Base-by-base conservation (phyloP, 225 moss, liverwort and hornwort species). In the Rhytidiadelphus loreus region DNA sequence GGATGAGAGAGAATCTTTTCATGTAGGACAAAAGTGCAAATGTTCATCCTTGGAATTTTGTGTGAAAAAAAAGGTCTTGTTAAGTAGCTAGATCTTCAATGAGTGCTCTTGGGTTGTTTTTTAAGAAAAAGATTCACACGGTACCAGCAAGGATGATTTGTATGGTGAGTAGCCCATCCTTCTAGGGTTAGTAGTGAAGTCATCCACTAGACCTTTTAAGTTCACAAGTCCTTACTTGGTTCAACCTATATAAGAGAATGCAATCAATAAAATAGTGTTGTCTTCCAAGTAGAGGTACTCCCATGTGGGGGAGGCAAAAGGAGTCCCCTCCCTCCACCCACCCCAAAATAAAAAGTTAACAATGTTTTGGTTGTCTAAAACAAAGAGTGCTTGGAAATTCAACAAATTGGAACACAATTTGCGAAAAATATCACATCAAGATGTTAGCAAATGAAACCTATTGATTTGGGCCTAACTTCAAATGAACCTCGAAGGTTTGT, bases 121-220 rank as follows among this genome's bases (percentile, higher is more conserved):
- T 5, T 10, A 7, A 21, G 12, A 3, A 48, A 50, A 33, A 8
- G 13, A 33, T 75, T 50, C 7, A 28, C 4, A 50, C 1, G 1
- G 2, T 2, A 21, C 3, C 0, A 33, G 1, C 2, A 5, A 32
- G 1, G 13, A 21, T 32, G 8, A 21, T 32, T 50, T 50, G 4
- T 4, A 48, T 2, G 2, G 30, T 30, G 22, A 26, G 26, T 4
- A 43, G 0, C 13, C 26, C 0, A 1, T 39, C 37, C 2, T 71
- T 70, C 0, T 8, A 0, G 6, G 28, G 6, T 71, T 25, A 30
- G 2, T 19, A 28, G 7, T 19, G 19, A 73, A 75, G 52, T 52
- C 20, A 50, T 75, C 2, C 5, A 20, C 11, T 8, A 0, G 0
- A 32, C 21, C 21, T 21, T 46, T 50, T 32, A 19, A 14, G 43